A percentile compares a stretch with the other conserved stretches of the same genome.
These are phyloP conservation scores for Xerocomus brunneocitrinus DNA, from an alignment of 768 basidiomycete species.

Conservation along the genomic window DNA sequence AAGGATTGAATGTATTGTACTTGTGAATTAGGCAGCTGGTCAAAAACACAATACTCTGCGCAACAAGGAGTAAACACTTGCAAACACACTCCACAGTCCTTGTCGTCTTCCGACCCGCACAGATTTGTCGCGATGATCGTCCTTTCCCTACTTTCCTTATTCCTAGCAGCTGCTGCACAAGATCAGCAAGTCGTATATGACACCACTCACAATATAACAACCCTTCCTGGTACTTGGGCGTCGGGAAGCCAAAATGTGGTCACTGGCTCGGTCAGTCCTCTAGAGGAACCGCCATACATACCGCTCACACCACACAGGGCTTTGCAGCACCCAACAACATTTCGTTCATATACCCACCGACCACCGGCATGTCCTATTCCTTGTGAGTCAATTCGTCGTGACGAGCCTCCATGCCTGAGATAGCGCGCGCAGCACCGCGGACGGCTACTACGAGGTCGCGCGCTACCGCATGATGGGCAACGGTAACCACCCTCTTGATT, in stretches of 20 bases:
- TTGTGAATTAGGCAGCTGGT: neutral
- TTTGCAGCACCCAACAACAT: slow-evolving; percentile 83
- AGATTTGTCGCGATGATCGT: slow-evolving; percentile 18
- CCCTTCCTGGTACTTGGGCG: slow-evolving; percentile 79
- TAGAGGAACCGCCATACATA: neutral
- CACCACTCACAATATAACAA: slow-evolving; percentile 58
- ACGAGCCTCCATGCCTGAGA: neutral
- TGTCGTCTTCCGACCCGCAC: slow-evolving; percentile 25
- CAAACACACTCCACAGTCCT: slow-evolving; percentile 25
- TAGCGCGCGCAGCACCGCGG: slow-evolving; percentile 45
- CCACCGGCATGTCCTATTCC: slow-evolving; percentile 82
- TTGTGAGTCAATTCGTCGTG: slow-evolving; percentile 54
- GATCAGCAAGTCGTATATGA: slow-evolving; percentile 38
- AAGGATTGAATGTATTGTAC: slow-evolving; percentile 52
- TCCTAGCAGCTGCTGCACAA: slow-evolving; percentile 30
- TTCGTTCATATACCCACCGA: slow-evolving; percentile 79
- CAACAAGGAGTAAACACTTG: slow-evolving; percentile 19
- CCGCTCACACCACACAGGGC: slow-evolving; percentile 40
- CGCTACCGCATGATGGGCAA: slow-evolving; percentile 88
- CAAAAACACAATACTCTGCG: neutral
- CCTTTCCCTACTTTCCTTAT: slow-evolving; percentile 22
- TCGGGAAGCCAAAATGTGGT: slow-evolving; percentile 70
- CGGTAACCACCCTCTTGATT: slow-evolving; percentile 40
- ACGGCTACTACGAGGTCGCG: slow-evolving; percentile 83
- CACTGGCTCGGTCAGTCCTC: slow-evolving; percentile 73